Evolutionary conservation across 768 basidiomycete species (phyloP).

Genomic region (Rhodocollybia butyracea): DNA sequence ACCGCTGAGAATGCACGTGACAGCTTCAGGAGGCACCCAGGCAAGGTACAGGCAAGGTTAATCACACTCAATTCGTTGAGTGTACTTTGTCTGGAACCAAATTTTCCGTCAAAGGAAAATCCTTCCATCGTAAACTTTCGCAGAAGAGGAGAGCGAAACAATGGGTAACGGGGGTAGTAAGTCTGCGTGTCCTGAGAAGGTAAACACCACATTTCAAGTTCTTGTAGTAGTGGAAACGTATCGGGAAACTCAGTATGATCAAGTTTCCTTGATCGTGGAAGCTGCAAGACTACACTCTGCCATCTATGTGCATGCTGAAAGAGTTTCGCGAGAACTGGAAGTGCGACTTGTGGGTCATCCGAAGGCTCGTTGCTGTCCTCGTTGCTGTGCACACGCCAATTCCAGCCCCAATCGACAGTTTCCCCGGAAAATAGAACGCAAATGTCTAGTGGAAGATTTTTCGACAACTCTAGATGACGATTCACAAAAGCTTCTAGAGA

Average conservation of each 20-base stretch:
- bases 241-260: background rate
- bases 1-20: background rate
- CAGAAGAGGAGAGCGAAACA: background rate
- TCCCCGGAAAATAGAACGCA: too few relatives aligned
- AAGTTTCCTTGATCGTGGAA: background rate
- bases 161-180: background rate
- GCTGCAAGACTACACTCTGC: background rate
- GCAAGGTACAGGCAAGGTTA: too few relatives aligned
- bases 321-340: background rate
- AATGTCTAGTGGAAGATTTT: background rate
- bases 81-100: too few relatives aligned
- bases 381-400: too few relatives aligned
- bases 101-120: too few relatives aligned
- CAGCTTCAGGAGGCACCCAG: too few relatives aligned
- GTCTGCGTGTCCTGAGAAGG: background rate
- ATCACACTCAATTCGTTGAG: too few relatives aligned
- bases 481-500: background rate
- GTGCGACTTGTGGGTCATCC: too few relatives aligned
- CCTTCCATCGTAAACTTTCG: too few relatives aligned
- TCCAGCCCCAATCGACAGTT: background rate
- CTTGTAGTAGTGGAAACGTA: background rate
- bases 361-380: too few relatives aligned
- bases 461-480: background rate
- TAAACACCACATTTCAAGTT: background rate
- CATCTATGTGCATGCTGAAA: too few relatives aligned